A percentile compares a stretch with the other conserved stretches of the same genome.
These are phyloP conservation scores for Salvia hispanica DNA, from an alignment of 257 asterid species.

Conservation along the genomic window DNA sequence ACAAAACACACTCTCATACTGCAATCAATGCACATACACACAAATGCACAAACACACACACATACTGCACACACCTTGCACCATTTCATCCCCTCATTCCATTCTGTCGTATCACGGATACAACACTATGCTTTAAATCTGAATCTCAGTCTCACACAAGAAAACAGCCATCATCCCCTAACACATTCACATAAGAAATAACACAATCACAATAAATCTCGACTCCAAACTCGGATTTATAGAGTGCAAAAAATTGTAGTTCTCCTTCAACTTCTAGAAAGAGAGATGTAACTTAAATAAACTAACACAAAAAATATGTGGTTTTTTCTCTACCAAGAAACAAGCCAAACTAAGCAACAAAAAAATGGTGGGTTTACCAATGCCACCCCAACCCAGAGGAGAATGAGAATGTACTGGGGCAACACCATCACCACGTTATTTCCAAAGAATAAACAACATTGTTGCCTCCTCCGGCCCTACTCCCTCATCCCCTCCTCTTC, in stretches of 20 bases:
- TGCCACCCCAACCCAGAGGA: slow-evolving; percentile 22
- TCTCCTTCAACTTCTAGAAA: slow-evolving; percentile 32
- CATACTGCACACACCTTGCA: too few species aligned
- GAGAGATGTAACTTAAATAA: slow-evolving; percentile 37
- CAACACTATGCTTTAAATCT: too few species aligned
- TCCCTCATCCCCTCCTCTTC: slow-evolving; percentile 46
- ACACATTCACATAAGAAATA: too few species aligned
- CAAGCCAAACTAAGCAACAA: slow-evolving; percentile 29
- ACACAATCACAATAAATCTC: background rate
- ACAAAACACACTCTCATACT: too few species aligned
- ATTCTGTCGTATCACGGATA: too few species aligned
- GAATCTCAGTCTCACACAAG: too few species aligned
- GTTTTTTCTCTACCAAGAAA: slow-evolving; percentile 12
- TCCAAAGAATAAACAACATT: slow-evolving; percentile 48
- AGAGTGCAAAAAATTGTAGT: slow-evolving; percentile 20
- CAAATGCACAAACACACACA: too few species aligned
- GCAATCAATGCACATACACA: too few species aligned
- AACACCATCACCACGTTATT: slow-evolving; percentile 22
- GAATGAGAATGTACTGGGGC: slow-evolving; percentile 44
- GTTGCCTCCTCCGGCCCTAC: slow-evolving; percentile 31
- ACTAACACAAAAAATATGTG: slow-evolving; percentile 6
- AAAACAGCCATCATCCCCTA: too few species aligned
- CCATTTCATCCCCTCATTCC: too few species aligned
- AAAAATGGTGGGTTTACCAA: slow-evolving; percentile 12
- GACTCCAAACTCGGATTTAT: slow-evolving; percentile 13